Evolutionary conservation across 2,329 filamentous ascomycete species (phyloP).

Genomic region (Penicillium sp.): DNA sequence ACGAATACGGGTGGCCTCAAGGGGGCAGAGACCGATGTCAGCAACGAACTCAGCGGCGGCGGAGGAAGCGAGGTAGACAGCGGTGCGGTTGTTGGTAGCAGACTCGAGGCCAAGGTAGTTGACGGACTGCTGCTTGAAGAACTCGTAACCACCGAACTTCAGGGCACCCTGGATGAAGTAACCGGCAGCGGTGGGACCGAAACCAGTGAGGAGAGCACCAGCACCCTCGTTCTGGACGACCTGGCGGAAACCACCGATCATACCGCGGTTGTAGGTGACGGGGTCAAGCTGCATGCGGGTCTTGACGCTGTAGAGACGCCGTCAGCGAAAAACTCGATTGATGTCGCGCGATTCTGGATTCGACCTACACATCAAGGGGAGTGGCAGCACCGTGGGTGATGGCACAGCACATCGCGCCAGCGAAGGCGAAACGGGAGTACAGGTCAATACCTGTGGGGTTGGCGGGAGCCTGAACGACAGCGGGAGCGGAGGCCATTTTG

Average conservation of each 20-base stretch:
- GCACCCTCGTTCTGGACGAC: constrained; percentile 82
- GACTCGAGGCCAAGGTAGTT: constrained; percentile 75
- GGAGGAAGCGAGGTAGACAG: constrained; percentile 72
- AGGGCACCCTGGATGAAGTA: constrained; percentile 94
- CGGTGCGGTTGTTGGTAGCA: constrained; percentile 75
- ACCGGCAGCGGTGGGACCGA: constrained; percentile 80
- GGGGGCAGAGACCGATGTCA: constrained; percentile 73
- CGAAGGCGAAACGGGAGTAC: constrained; percentile 95
- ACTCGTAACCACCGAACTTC: constrained; percentile 94
- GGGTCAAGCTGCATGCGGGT: constrained; percentile 94
- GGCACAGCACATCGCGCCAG: constrained; percentile 95
- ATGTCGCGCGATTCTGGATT: constrained; percentile 20
- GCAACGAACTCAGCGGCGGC: constrained; percentile 65
- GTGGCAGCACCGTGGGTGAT: constrained; percentile 96
- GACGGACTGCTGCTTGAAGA: constrained; percentile 93
- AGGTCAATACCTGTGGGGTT: constrained; percentile 65
- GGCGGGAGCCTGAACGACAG: neutral
- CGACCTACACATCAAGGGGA: constrained; percentile 97
- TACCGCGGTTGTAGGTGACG: constrained; percentile 80
- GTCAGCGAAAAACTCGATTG: constrained; percentile 12
- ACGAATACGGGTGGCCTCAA: constrained; percentile 91
- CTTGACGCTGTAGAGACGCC: constrained; percentile 69
- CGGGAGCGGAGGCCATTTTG: constrained; percentile 2
- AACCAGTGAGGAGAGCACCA: constrained; percentile 80
- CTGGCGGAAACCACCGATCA: constrained; percentile 83